A percentile compares a stretch with the other conserved stretches of the same genome.
Evolutionary conservation across 106 monocot genomes (phyloP).

Genomic region (Cymbidium sinense): DNA sequence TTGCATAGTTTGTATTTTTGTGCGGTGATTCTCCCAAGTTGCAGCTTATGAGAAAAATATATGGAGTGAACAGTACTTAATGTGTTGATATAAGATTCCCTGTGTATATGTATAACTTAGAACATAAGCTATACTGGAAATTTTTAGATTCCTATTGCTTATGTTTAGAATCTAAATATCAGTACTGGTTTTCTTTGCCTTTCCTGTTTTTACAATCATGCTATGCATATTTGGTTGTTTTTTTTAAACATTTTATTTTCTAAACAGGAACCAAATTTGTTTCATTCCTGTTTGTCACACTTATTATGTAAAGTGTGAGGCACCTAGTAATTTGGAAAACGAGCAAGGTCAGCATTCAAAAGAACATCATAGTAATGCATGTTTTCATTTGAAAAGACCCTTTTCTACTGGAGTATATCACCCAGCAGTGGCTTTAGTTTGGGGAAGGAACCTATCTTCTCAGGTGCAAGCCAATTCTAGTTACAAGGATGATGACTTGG

Average conservation of each 20-base stretch:
- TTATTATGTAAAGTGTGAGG: slow-evolving; percentile 7
- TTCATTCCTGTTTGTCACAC: slow-evolving; percentile 8
- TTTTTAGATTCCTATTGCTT: too few relatives aligned
- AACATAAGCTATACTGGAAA: background rate
- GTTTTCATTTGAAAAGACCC: slow-evolving; percentile 1
- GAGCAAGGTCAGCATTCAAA: slow-evolving; percentile 9
- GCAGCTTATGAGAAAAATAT: background rate
- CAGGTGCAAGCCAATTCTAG: slow-evolving; percentile 27
- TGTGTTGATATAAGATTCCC: background rate
- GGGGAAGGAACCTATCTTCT: slow-evolving; percentile 46
- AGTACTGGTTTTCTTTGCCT: too few relatives aligned
- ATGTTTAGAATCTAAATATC: background rate
- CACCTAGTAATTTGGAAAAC: slow-evolving; percentile 5
- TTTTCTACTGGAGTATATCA: slow-evolving; percentile 1
- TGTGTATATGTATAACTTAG: background rate
- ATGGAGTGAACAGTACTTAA: background rate
- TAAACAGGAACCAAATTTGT: slow-evolving; percentile 17
- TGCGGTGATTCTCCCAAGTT: background rate
- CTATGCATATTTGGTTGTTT: background rate
- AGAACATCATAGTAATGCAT: background rate
- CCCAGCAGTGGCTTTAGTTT: slow-evolving; percentile 5
- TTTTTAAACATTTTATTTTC: background rate
- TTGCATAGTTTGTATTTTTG: background rate
- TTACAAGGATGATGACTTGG: slow-evolving; percentile 27
- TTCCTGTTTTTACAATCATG: slow-evolving; percentile 1